A percentile compares a stretch with the other conserved stretches of the same genome.
Evolutionary conservation across 345 rosid genomes (phyloP).

Genomic region (Rhizophora mangle): DNA sequence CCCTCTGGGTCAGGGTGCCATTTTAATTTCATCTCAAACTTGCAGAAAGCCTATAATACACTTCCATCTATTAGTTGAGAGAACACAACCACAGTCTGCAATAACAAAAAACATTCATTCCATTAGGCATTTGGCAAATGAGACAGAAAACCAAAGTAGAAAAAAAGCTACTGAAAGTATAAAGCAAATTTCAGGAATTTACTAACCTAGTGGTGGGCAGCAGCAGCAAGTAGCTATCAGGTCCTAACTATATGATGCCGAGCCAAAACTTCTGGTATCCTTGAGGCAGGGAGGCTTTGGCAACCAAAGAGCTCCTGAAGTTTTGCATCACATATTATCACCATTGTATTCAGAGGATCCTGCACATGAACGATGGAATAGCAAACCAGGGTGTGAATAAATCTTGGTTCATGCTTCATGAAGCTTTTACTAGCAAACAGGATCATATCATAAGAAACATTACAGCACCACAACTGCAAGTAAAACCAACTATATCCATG

Average conservation of each 20-base stretch:
- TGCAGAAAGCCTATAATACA: too few relatives aligned
- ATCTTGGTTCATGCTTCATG: too few relatives aligned
- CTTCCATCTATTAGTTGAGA: too few relatives aligned
- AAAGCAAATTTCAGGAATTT: background rate
- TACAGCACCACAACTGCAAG: background rate
- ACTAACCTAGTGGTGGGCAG: background rate
- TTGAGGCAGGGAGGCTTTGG: constrained; percentile 79
- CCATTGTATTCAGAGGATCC: constrained; percentile 80
- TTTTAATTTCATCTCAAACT: too few relatives aligned
- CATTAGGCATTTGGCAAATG: too few relatives aligned
- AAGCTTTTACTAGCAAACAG: background rate
- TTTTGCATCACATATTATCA: constrained; percentile 69
- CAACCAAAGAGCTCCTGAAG: constrained; percentile 80
- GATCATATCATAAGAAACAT: background rate
- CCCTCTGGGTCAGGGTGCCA: too few relatives aligned
- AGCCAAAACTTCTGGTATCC: constrained; percentile 60
- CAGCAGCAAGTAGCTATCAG: background rate
- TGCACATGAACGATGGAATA: constrained; percentile 23
- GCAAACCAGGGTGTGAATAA: background rate
- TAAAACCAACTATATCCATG: background rate
- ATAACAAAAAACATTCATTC: too few relatives aligned
- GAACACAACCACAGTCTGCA: too few relatives aligned
- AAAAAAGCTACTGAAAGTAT: too few relatives aligned
- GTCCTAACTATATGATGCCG: constrained; percentile 50
- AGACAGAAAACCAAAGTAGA: too few relatives aligned